Evolutionary conservation across 306 rosid genomes (phyloP), one percentile per base, ranked within the genome.

Genomic region (Fagus sylvatica): DNA sequence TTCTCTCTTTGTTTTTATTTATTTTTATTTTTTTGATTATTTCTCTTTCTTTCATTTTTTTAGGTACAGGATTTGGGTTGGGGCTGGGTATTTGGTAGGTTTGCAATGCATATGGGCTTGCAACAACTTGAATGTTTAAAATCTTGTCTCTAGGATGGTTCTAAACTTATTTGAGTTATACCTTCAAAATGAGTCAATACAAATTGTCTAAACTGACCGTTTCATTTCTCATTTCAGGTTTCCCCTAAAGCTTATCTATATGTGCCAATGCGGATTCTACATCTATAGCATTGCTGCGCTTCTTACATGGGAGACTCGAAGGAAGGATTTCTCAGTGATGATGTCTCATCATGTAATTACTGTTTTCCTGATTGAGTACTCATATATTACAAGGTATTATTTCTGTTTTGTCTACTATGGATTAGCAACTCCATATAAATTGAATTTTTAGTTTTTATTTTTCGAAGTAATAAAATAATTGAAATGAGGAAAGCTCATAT

Each of bases 261-360:
- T 95, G 98, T 81, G 94, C 86, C 85, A 95, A 85, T 90, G 94
- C 85, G 99, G 99, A 74, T 95, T 95, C 90, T 95, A 95, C 89
- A 78, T 74, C 74, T 93, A 95, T 64, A 90, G 99, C 79, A 93
- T 93, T 67, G 97, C 85, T 68, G 99, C 99, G 53, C 96, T 93
- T 71, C 90, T 95, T 49, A 84, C 74, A 16, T 95, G 98, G 99
- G 99, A 95, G 87, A 95, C 98, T 71, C 87, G 98, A 69, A 87
- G 99, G 87, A 95, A 95, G 85, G 99, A 95, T 87, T 95, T 95
- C 72, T 57, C 97, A 6, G 99, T 95, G 69, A 93, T 93, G 99
- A 91, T 93, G 92, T 90, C 97, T 77, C 99, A 95, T 83, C 99
- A 95, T 87, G 80, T 95, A 79, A 81, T 95, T 78, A 93, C 97